Conservation (phyloP, 2,329 filamentous ascomycete genomes). For the Fusarium sulawesiense region DNA sequence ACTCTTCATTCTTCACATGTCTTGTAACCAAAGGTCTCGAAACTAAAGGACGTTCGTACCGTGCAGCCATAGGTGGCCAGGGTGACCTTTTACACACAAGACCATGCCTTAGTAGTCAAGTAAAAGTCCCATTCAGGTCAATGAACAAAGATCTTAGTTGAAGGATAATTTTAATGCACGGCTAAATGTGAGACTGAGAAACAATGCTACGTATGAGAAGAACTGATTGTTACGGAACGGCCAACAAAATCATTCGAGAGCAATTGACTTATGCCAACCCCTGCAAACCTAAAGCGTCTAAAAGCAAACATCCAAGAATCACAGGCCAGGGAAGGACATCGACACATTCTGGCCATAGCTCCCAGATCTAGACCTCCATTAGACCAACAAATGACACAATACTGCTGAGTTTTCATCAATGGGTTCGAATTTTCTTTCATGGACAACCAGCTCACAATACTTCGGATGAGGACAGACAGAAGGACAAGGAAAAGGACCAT, state of each 20-base stretch:
- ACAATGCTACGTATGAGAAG: background rate
- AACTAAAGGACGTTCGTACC: background rate
- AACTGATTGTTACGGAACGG: background rate
- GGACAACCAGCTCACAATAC: background rate
- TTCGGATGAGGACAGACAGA: background rate
- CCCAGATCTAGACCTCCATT: background rate
- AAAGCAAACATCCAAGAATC: background rate
- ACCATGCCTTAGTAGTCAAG: background rate
- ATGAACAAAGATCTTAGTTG: background rate
- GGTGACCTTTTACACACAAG: background rate
- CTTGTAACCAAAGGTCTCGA: background rate
- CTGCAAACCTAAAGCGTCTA: background rate
- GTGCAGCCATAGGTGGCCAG: background rate
- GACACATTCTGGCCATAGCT: background rate
- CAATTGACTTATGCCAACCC: background rate
- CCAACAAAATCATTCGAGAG: constrained; percentile 1
- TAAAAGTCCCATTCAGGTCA: background rate
- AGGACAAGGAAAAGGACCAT: constrained; percentile 3
- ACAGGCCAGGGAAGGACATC: background rate
- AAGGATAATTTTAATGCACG: background rate
- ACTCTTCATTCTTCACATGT: background rate
- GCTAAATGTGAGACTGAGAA: background rate
- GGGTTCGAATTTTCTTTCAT: background rate
- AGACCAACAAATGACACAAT: background rate
- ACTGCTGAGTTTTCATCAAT: background rate